Evolutionary conservation across 176 grass and related monocot species (phyloP).

Genomic region (Ensete ventricosum): DNA sequence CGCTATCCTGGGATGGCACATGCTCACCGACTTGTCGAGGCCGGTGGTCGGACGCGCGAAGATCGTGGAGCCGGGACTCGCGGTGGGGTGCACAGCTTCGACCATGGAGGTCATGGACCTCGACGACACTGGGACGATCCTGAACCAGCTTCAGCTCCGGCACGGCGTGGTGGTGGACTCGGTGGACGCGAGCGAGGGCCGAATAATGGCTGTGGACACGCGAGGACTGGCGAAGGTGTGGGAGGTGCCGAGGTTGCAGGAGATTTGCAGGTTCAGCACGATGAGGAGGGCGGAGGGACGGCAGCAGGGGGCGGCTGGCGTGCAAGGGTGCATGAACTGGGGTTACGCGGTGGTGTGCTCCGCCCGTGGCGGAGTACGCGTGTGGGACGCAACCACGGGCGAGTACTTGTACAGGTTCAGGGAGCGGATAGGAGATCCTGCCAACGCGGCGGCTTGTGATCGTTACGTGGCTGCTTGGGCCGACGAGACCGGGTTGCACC

Average conservation of each 20-base stretch:
- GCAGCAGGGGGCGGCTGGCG: neutral
- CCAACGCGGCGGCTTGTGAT: conserved; percentile 4
- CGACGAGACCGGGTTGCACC: conserved; percentile 24
- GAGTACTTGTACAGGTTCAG: conserved; percentile 28
- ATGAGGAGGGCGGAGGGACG: neutral
- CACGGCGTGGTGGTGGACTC: conserved; percentile 3
- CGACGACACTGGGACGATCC: conserved; percentile 2
- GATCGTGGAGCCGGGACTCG: neutral
- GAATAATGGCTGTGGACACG: conserved; percentile 13
- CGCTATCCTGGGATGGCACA: conserved; percentile 29
- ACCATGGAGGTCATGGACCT: conserved; percentile 23
- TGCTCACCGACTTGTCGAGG: conserved; percentile 17
- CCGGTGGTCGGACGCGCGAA: conserved; percentile 9
- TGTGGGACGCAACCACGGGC: conserved; percentile 22
- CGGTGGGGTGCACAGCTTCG: conserved; percentile 24
- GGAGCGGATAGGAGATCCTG: conserved; percentile 19
- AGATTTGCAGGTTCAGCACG: conserved; percentile 20
- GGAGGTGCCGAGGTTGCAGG: conserved; percentile 10
- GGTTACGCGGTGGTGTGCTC: conserved; percentile 21
- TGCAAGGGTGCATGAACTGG: conserved; percentile 33
- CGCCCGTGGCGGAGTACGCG: neutral
- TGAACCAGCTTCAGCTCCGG: conserved; percentile 15
- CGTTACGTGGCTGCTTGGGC: conserved; percentile 25
- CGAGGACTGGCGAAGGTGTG: conserved; percentile 17
- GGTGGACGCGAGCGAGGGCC: conserved; percentile 16